Conservation (phyloP, 2,329 filamentous ascomycete species). For the Phaeosphaeriaceae sp. region DNA sequence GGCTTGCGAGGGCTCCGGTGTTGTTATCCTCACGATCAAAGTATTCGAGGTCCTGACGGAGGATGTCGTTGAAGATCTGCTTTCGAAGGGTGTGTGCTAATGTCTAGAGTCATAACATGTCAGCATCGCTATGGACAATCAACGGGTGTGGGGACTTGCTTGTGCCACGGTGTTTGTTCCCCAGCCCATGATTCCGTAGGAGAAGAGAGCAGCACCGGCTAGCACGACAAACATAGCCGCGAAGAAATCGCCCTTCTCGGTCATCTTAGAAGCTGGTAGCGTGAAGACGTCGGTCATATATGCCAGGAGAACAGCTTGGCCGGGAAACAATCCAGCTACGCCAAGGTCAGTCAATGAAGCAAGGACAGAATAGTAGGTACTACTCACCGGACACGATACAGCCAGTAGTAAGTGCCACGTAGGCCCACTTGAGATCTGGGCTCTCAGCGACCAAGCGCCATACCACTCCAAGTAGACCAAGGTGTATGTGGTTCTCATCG, state of each 20-base stretch:
- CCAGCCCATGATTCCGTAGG: constrained; percentile 62
- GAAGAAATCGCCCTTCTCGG: constrained; percentile 24
- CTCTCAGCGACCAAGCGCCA: constrained; percentile 10
- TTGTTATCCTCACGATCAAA: constrained; percentile 90
- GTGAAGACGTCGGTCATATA: constrained; percentile 24
- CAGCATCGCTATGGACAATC: background rate
- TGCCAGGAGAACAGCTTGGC: constrained; percentile 25
- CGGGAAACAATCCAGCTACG: constrained; percentile 10
- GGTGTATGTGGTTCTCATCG: constrained; percentile 8
- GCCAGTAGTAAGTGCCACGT: constrained; percentile 9
- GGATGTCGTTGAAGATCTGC: constrained; percentile 52
- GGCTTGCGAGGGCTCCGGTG: constrained; percentile 76
- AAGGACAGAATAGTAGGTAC: background rate
- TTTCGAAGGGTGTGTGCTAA: constrained; percentile 12
- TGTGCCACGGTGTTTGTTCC: constrained; percentile 67
- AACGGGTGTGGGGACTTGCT: background rate
- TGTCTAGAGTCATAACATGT: constrained; percentile 2
- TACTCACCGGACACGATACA: constrained; percentile 5
- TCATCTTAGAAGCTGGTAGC: constrained; percentile 15
- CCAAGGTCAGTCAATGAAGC: background rate
- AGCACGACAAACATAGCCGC: constrained; percentile 35
- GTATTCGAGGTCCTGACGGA: constrained; percentile 88
- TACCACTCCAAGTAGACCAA: constrained; percentile 11
- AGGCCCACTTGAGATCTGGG: constrained; percentile 12
- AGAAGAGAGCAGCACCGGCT: constrained; percentile 21